phyloP scores from a whole-genome alignment of 176 grass and related monocot species.

The Phoenix dactylifera region DNA sequence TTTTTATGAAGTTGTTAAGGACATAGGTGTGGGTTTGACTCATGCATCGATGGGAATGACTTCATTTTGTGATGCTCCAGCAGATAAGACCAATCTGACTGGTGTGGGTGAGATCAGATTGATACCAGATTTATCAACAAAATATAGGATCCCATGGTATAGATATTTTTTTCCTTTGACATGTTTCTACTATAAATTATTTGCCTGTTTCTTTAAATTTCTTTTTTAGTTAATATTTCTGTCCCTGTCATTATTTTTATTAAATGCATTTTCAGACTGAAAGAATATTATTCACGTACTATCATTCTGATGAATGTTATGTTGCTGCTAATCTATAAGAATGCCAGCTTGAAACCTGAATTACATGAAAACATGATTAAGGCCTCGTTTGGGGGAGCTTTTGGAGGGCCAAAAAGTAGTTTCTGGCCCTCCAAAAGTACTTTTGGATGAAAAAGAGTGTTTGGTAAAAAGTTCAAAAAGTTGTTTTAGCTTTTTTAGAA shows the following conservation, averaged over 20 bases:
- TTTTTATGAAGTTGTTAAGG: conserved; percentile 75
- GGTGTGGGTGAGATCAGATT: conserved; percentile 86
- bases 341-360: too few relatives aligned
- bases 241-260: not conserved
- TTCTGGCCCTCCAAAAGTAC: too few relatives aligned
- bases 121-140: conserved; percentile 74
- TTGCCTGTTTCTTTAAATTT: not conserved
- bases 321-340: too few relatives aligned
- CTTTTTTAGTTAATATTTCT: not conserved
- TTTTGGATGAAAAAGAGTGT: too few relatives aligned
- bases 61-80: conserved; percentile 78
- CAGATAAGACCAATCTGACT: conserved; percentile 76
- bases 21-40: conserved; percentile 72
- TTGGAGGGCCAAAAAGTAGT: too few relatives aligned
- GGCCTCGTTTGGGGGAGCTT: too few relatives aligned
- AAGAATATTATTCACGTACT: too few relatives aligned
- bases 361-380: too few relatives aligned
- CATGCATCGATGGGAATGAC: conserved; percentile 67
- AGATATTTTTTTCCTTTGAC: conserved; percentile 11
- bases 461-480: too few relatives aligned
- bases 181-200: conserved; percentile 1
- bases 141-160: conserved; percentile 84
- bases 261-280: too few relatives aligned
- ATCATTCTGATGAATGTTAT: too few relatives aligned
- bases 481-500: too few relatives aligned